A percentile compares a stretch with the other conserved stretches of the same genome.
Evolutionary conservation across 208 protist species (phyloP).

Genomic region (Acanthamoeba healyi): DNA sequence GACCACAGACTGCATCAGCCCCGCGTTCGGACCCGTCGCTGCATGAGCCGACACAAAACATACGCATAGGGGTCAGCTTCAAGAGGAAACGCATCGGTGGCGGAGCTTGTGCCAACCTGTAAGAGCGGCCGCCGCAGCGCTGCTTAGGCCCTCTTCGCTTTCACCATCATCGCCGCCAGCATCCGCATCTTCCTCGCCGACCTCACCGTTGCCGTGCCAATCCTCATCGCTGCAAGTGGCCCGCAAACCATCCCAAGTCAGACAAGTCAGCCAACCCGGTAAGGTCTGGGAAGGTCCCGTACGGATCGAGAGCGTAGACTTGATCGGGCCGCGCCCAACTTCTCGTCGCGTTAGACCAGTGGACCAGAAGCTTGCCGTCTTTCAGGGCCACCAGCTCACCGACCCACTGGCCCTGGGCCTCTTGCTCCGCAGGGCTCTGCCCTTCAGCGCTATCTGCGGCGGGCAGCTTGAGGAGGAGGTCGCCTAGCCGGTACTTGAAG

Average conservation of each 20-base stretch:
- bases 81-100: too few relatives aligned
- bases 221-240: too few relatives aligned
- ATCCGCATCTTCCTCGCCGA: not conserved
- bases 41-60: too few relatives aligned
- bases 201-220: not conserved
- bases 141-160: not conserved
- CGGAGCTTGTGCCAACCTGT: too few relatives aligned
- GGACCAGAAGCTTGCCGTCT: not conserved
- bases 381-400: constrained; percentile 18
- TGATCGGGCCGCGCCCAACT: not conserved
- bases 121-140: not conserved
- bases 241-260: too few relatives aligned
- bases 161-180: not conserved
- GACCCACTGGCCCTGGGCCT: not conserved
- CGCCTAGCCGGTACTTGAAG: constrained; percentile 38
- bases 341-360: constrained; percentile 1
- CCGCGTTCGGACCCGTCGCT: not conserved
- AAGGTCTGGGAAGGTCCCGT: too few relatives aligned
- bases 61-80: too few relatives aligned
- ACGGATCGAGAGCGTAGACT: constrained; percentile 20
- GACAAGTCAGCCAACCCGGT: too few relatives aligned
- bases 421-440: too few relatives aligned
- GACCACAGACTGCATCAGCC: constrained; percentile 17
- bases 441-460: not conserved
- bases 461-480: constrained; percentile 15